phyloP scores from a whole-genome alignment of 257 asterid species.

The Phtheirospermum japonicum region DNA sequence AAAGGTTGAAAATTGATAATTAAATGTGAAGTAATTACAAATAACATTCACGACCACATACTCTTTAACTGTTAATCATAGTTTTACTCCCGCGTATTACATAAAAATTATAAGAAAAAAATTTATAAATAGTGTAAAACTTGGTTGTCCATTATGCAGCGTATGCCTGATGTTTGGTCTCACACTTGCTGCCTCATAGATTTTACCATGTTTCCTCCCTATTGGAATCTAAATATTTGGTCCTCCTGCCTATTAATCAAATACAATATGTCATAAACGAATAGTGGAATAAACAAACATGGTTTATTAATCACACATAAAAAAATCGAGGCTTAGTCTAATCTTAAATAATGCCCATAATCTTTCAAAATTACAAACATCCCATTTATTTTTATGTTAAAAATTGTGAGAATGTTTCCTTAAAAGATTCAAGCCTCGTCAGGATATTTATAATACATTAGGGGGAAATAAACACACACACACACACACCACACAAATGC shows the following conservation, averaged over 20 bases:
- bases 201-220: constrained; percentile 65
- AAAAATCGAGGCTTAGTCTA: too few species aligned
- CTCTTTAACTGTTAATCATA: too few species aligned
- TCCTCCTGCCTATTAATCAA: constrained; percentile 58
- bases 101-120: too few species aligned
- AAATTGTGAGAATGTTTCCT: background rate
- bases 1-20: too few species aligned
- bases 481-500: too few species aligned
- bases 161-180: constrained; percentile 69
- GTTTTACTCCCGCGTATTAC: too few species aligned
- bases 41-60: too few species aligned
- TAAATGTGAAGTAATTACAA: too few species aligned
- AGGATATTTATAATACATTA: background rate
- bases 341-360: too few species aligned
- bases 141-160: constrained; percentile 52
- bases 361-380: too few species aligned
- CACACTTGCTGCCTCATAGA: constrained; percentile 53
- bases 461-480: background rate
- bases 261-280: background rate
- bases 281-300: background rate
- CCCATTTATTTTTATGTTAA: too few species aligned
- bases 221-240: constrained; percentile 57
- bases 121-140: too few species aligned
- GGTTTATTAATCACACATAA: background rate
- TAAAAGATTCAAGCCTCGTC: background rate